Conservation (phyloP, 1,284 basidiomycete genomes). For the Volvariella surrecta region DNA sequence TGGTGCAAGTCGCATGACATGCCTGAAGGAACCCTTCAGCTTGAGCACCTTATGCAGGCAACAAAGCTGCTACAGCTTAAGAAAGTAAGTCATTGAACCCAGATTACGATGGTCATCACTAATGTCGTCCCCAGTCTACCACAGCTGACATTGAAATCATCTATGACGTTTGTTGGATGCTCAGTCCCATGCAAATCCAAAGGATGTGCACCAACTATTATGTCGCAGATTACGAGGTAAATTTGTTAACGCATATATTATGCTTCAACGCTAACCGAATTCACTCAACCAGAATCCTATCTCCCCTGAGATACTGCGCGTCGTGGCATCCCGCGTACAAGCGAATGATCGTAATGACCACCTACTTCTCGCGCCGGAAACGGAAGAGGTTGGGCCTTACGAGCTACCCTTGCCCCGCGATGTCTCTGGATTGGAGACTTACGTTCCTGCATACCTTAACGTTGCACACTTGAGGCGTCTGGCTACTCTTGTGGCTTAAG, state of each 20-base stretch:
- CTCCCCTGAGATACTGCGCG: constrained; percentile 90
- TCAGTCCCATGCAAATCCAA: constrained; percentile 98
- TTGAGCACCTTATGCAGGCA: constrained; percentile 99
- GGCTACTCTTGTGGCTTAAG: constrained; percentile 71
- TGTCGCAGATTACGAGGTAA: constrained; percentile 94
- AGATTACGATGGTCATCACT: background rate
- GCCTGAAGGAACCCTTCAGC: constrained; percentile 96
- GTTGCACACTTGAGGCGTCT: constrained; percentile 77
- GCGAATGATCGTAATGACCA: constrained; percentile 95
- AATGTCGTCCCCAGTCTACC: constrained; percentile 52
- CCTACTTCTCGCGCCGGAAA: constrained; percentile 87
- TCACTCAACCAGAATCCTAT: constrained; percentile 70
- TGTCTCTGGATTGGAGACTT: constrained; percentile 82
- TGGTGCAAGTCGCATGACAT: constrained; percentile 98
- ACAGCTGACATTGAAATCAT: constrained; percentile 96
- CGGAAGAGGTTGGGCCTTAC: constrained; percentile 91
- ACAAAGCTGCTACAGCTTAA: constrained; percentile 98
- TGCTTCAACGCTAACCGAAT: constrained; percentile 7
- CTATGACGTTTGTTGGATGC: constrained; percentile 99
- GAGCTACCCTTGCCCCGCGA: constrained; percentile 83
- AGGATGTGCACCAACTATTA: constrained; percentile 98
- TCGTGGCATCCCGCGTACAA: constrained; percentile 91
- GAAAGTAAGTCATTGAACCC: constrained; percentile 54
- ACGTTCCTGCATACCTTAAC: constrained; percentile 81
- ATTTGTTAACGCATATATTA: constrained; percentile 13